Evolutionary conservation across 1,139 yeast genomes (phyloP).

Genomic region (Candida sp.): DNA sequence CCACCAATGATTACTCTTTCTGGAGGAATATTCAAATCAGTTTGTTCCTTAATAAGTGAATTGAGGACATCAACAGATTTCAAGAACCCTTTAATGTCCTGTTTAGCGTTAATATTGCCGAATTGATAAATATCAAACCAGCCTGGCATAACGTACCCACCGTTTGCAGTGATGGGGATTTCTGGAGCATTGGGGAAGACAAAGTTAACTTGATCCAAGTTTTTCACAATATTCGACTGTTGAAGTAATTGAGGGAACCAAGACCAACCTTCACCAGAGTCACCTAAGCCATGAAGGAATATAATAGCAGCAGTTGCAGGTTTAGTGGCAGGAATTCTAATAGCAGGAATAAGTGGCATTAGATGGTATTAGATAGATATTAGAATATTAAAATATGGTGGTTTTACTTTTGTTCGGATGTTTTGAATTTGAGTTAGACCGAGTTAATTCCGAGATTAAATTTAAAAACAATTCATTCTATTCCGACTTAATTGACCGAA

Average conservation of each 20-base stretch:
- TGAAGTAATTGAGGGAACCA: constrained; percentile 58
- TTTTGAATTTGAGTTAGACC: no score
- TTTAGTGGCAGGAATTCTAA: constrained; percentile 17
- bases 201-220: constrained; percentile 62
- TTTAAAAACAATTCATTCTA: no score
- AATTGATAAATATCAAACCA: constrained; percentile 83
- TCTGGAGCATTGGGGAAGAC: constrained; percentile 88
- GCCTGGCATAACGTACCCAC: constrained; percentile 68
- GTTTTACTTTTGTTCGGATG: no score
- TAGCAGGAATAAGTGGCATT: constrained; percentile 13
- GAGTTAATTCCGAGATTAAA: no score
- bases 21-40: constrained; percentile 59
- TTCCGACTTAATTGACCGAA: no score
- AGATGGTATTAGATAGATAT: no score
- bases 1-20: constrained; percentile 86
- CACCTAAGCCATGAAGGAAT: constrained; percentile 90
- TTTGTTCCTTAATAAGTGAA: constrained; percentile 58
- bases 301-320: constrained; percentile 60
- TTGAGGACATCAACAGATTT: constrained; percentile 53
- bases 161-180: constrained; percentile 64
- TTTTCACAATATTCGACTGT: constrained; percentile 39
- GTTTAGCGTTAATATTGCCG: constrained; percentile 43
- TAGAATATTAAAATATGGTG: no score
- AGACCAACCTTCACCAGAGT: constrained; percentile 86
- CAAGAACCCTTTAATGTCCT: constrained; percentile 65